phyloP scores from a whole-genome alignment of 108 stramenopile genomes.

The Skeletonema grethae region DNA sequence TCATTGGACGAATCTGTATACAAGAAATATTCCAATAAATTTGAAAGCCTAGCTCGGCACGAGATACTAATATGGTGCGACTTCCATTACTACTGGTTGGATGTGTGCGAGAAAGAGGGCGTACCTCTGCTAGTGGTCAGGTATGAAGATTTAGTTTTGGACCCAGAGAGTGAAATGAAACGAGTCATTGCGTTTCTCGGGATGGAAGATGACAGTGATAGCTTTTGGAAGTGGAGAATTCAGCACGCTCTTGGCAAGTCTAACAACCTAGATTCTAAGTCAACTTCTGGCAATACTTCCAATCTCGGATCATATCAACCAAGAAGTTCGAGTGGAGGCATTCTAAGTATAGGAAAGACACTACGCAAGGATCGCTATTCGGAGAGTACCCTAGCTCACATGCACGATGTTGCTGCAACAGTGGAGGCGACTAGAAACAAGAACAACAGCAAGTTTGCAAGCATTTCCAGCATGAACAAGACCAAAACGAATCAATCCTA shows the following conservation, averaged over 20 bases:
- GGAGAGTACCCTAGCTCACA: slow-evolving; percentile 39
- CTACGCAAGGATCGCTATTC: slow-evolving; percentile 59
- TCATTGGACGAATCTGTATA: slow-evolving; percentile 79
- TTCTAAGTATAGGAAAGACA: slow-evolving; percentile 55
- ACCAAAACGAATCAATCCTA: slow-evolving; percentile 9
- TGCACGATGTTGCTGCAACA: slow-evolving; percentile 56
- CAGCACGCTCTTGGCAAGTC: slow-evolving; percentile 26
- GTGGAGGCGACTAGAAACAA: slow-evolving; percentile 23
- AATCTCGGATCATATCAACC: slow-evolving; percentile 62
- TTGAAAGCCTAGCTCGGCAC: slow-evolving; percentile 57
- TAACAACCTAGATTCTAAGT: not conserved
- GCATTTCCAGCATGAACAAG: not conserved
- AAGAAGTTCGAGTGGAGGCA: slow-evolving; percentile 38
- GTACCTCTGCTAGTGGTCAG: slow-evolving; percentile 61
- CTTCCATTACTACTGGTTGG: slow-evolving; percentile 76
- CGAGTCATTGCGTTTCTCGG: slow-evolving; percentile 55
- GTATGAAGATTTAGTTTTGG: slow-evolving; percentile 78
- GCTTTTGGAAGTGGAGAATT: slow-evolving; percentile 55
- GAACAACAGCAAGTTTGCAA: not conserved
- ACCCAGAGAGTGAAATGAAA: slow-evolving; percentile 53
- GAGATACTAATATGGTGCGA: slow-evolving; percentile 78
- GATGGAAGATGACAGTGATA: slow-evolving; percentile 16
- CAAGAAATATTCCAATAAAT: slow-evolving; percentile 58
- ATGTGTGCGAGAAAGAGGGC: slow-evolving; percentile 27
- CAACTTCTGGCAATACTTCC: slow-evolving; percentile 8